Evolutionary conservation across 768 basidiomycete species (phyloP), one percentile per base, ranked within the genome.

Genomic region (Daedaleopsis sinensis): DNA sequence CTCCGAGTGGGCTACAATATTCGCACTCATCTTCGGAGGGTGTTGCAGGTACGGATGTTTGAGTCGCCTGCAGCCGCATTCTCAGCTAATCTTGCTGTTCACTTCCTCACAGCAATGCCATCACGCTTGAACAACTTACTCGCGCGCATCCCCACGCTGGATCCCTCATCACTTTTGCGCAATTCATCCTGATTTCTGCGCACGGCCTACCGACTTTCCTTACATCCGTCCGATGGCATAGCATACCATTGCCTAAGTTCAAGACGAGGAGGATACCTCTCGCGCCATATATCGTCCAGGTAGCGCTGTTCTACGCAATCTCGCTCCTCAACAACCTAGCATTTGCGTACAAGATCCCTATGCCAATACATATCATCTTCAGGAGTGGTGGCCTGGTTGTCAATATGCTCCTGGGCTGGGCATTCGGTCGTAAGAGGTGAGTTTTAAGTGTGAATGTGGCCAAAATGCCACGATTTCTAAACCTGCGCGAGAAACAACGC

Each of bases 351-450:
- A 74, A 82, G 43, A 89, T 97, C 61, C 94, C 96, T 21, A 94
- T 97, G 86, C 77, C 91, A 0, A 89, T 98, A 1, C 95, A 98
- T 74, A 96, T 98, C 72, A 90, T 98, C 62, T 96, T 96, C 70
- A 83, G 95, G 44, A 93, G 91, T 66, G 94, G 91, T 0, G 95
- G 94, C 0, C 77, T 96, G 57, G 84, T 93, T 36, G 79, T 95
- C 32, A 94, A 88, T 67, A 89, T 98, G 86, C 32, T 90, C 15
- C 80, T 95, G 52, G 94, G 93, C 1, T 89, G 85, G 80, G 57
- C 89, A 2, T 62, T 93, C 18, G 82, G 77, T 1, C 80, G 83
- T 2, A 91, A 88, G 72, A 82, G 81, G 85, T 90, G 61, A 57
- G 84, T 73, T 42, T 10, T 42, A 27, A 37, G 37, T 35, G 21